These are phyloP conservation scores for Eragrostis curvula DNA, from an alignment of 176 grass and related monocot species.

Conservation along the genomic window DNA sequence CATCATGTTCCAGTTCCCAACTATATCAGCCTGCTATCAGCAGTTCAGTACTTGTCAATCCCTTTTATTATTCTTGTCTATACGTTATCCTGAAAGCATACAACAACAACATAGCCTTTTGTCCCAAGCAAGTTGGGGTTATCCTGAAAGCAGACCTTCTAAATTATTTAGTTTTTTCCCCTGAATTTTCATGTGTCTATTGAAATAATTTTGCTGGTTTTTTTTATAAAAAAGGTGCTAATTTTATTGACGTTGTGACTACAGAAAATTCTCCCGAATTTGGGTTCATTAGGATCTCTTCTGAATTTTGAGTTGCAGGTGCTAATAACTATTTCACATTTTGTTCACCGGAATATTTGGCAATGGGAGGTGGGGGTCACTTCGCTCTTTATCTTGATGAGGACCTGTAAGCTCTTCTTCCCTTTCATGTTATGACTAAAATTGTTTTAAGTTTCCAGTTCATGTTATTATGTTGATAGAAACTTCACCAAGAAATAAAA, in stretches of 20 bases:
- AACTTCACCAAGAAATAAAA: neutral
- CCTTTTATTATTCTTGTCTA: neutral
- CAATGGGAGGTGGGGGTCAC: conserved; percentile 90
- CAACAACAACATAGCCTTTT: too few species aligned
- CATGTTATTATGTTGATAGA: conserved; percentile 1
- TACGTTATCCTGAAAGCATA: neutral
- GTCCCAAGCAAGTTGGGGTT: too few species aligned
- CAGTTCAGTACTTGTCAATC: neutral
- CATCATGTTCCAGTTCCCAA: neutral
- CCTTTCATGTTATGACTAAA: neutral
- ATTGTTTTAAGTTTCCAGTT: neutral
- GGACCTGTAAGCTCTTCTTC: conserved; percentile 71
- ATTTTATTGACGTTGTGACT: conserved; percentile 2
- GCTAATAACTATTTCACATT: conserved; percentile 92
- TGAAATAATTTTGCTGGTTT: neutral
- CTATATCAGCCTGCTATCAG: neutral
- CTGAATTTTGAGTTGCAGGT: conserved; percentile 61
- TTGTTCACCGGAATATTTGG: conserved; percentile 77
- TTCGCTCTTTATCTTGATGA: conserved; percentile 92
- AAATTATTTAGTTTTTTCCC: conserved; percentile 12
- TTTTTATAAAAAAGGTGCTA: neutral
- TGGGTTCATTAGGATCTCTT: neutral
- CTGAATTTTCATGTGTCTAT: neutral
- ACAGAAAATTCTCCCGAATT: conserved; percentile 4
- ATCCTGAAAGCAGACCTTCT: neutral